Conservation (phyloP, 1,139 yeast species). For the Yamadazyma siamensis region DNA sequence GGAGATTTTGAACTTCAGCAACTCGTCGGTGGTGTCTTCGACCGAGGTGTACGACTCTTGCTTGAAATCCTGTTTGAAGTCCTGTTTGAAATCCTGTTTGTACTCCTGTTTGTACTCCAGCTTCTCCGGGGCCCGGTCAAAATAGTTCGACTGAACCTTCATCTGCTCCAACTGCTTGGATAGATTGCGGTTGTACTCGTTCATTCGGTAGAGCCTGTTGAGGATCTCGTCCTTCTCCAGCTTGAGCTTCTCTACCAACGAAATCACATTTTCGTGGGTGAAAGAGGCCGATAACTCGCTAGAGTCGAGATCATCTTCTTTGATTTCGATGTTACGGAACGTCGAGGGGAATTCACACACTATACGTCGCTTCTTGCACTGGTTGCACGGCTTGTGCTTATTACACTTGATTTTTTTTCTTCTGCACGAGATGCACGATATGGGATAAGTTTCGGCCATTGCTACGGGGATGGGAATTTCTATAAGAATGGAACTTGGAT, state of each 20-base stretch:
- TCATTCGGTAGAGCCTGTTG: slow-evolving; percentile 19
- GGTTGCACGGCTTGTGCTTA: slow-evolving; percentile 39
- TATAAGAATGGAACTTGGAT: no score
- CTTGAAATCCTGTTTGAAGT: no score
- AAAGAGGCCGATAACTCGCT: not conserved
- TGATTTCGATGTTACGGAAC: slow-evolving; percentile 34
- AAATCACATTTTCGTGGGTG: slow-evolving; percentile 2
- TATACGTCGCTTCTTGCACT: slow-evolving; percentile 29
- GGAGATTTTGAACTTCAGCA: slow-evolving; percentile 7
- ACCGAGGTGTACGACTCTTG: no score
- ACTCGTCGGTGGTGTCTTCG: not conserved
- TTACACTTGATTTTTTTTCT: slow-evolving; percentile 42
- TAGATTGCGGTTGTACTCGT: slow-evolving; percentile 12
- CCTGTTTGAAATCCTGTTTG: no score
- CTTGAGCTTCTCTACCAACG: slow-evolving; percentile 13
- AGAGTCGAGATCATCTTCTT: slow-evolving; percentile 8
- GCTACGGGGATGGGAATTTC: no score
- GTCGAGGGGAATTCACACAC: slow-evolving; percentile 39
- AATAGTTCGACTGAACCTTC: slow-evolving; percentile 10
- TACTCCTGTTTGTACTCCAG: no score
- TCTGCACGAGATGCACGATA: slow-evolving; percentile 42
- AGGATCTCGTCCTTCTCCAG: slow-evolving; percentile 19
- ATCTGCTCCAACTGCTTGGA: slow-evolving; percentile 7
- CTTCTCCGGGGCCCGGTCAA: slow-evolving; percentile 3
- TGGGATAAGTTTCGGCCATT: slow-evolving; percentile 34